A percentile compares a stretch with the other conserved stretches of the same genome.
Conservation (phyloP, 768 basidiomycete species). For the Nidularia sp. region DNA sequence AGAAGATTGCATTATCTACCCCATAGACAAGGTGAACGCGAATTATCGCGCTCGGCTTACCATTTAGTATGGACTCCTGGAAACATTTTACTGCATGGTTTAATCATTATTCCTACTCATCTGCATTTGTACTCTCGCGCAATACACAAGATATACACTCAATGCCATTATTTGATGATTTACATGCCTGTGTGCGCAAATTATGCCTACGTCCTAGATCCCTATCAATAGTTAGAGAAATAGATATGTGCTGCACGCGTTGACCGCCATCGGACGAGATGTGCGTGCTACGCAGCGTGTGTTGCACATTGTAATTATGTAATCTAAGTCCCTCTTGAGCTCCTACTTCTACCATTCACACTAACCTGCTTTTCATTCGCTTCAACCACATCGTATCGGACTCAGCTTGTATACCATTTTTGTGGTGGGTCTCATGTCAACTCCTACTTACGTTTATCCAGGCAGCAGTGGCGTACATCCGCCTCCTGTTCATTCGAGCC, state of each 20-base stretch:
- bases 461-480: too few relatives aligned
- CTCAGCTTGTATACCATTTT: too few relatives aligned
- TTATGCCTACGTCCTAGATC: too few relatives aligned
- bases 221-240: too few relatives aligned
- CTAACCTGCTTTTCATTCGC: background rate
- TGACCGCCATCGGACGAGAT: too few relatives aligned
- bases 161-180: conserved; percentile 13
- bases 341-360: background rate
- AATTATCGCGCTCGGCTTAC: background rate
- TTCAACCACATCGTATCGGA: too few relatives aligned
- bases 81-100: background rate
- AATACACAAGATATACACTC: conserved; percentile 13
- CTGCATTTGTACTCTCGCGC: background rate
- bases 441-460: background rate
- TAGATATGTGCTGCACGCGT: too few relatives aligned
- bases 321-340: background rate
- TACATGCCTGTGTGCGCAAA: too few relatives aligned
- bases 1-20: conserved; percentile 56
- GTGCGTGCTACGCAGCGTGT: too few relatives aligned
- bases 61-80: background rate
- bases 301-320: background rate
- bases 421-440: background rate
- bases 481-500: too few relatives aligned
- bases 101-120: background rate
- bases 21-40: conserved; percentile 6